Percentiles rank a stretch among this genome's conserved stretches.
These are phyloP conservation scores for Schoenoplectus tabernaemontani DNA, from an alignment of 202 grass and related monocot species.

Conservation along the genomic window DNA sequence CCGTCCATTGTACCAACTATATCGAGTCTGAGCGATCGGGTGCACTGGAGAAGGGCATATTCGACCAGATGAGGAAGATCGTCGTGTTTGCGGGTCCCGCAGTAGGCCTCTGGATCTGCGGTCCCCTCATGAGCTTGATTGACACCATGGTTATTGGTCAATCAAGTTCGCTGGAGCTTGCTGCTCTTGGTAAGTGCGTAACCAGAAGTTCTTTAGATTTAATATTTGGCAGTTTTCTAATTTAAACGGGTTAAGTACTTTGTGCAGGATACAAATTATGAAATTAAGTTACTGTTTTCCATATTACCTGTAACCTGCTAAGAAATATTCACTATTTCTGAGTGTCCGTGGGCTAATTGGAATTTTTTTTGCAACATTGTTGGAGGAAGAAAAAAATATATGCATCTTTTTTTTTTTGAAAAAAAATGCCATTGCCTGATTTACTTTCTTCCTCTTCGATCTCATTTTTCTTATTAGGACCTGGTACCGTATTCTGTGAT, in stretches of 20 bases:
- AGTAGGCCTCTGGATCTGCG: constrained; percentile 74
- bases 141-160: constrained; percentile 97
- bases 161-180: constrained; percentile 67
- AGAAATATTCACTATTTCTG: not conserved
- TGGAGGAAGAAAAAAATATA: not conserved
- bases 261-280: not conserved
- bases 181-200: constrained; percentile 43
- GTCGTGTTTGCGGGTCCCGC: constrained; percentile 64
- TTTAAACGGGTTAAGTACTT: not conserved
- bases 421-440: not conserved
- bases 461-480: constrained; percentile 38
- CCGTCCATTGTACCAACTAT: constrained; percentile 7
- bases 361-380: not conserved
- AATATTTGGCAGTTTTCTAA: not conserved
- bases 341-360: not conserved
- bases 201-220: not conserved
- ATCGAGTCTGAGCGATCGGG: not conserved
- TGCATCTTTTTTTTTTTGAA: not conserved
- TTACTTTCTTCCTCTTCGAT: not conserved
- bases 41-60: constrained; percentile 32
- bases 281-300: not conserved
- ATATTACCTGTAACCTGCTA: not conserved
- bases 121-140: constrained; percentile 92
- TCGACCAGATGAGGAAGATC: constrained; percentile 64
- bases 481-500: constrained; percentile 88